A percentile compares a stretch with the other conserved stretches of the same genome.
Evolutionary conservation across 2,329 filamentous ascomycete species (phyloP).

Genomic region (Pseudogymnoascus sp.): DNA sequence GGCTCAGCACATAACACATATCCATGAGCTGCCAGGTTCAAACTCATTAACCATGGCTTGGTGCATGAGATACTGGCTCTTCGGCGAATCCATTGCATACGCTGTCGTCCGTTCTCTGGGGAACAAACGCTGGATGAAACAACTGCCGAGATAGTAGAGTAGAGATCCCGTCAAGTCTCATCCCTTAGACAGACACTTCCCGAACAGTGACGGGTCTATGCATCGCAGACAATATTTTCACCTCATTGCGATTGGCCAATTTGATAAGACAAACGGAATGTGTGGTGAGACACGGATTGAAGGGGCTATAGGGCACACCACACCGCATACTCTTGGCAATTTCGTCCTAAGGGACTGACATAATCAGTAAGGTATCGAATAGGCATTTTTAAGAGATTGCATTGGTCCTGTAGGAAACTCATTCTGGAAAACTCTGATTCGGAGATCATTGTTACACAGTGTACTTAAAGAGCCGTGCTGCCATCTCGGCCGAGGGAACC

Average conservation of each 20-base stretch:
- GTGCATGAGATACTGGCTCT: conserved; percentile 12
- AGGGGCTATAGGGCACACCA: background rate
- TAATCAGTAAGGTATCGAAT: background rate
- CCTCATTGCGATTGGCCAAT: background rate
- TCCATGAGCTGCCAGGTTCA: conserved; percentile 15
- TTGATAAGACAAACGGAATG: conserved; percentile 2
- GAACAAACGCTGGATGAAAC: conserved; percentile 1
- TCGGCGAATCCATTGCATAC: conserved; percentile 13
- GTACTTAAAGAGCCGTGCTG: background rate
- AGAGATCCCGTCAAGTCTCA: background rate
- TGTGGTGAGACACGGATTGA: background rate
- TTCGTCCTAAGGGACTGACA: background rate
- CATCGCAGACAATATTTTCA: background rate
- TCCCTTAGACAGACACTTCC: background rate
- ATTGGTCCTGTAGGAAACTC: background rate
- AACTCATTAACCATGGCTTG: conserved; percentile 15
- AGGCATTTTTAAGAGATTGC: background rate
- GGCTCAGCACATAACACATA: conserved; percentile 15
- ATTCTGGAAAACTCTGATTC: conserved; percentile 2
- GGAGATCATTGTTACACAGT: conserved; percentile 3
- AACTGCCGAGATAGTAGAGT: background rate
- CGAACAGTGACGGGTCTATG: background rate
- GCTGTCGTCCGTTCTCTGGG: background rate
- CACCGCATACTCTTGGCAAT: conserved; percentile 9
- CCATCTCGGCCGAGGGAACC: background rate